Conservation (phyloP, 2,329 filamentous ascomycete species). For the Monosporascus cannonballus region DNA sequence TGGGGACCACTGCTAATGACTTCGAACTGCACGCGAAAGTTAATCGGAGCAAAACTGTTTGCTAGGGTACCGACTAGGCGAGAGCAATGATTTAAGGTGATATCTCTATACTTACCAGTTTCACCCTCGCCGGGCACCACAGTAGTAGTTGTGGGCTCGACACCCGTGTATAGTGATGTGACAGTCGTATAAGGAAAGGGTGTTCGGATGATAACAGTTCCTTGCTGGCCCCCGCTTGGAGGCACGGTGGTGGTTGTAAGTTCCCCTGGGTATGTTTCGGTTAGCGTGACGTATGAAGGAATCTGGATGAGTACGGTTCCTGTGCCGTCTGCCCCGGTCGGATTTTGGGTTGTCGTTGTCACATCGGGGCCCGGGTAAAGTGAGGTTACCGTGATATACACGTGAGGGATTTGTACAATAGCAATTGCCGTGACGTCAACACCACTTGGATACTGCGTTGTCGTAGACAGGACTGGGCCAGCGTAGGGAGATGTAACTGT, state of each 20-base stretch:
- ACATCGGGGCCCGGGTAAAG: neutral
- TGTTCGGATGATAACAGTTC: conserved; percentile 5
- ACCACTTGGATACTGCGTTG: neutral
- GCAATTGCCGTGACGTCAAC: neutral
- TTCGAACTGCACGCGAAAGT: too few species aligned
- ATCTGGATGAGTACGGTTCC: neutral
- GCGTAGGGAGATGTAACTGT: neutral
- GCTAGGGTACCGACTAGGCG: too few species aligned
- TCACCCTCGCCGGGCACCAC: too few species aligned
- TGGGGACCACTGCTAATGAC: neutral
- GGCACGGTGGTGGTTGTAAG: conserved; percentile 7
- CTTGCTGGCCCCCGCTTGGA: conserved; percentile 4
- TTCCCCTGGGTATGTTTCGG: neutral
- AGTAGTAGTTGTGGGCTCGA: too few species aligned
- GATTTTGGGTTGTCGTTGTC: neutral
- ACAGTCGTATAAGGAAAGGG: conserved; percentile 1
- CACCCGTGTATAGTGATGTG: too few species aligned
- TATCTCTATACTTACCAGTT: too few species aligned
- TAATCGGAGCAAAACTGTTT: too few species aligned
- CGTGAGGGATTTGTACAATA: neutral
- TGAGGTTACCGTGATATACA: neutral
- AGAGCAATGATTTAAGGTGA: too few species aligned
- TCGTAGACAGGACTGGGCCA: neutral
- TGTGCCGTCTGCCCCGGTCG: neutral
- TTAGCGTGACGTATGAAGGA: neutral